Base-by-base conservation (phyloP, 768 basidiomycete species). In the Lanmaoa rubissima region DNA sequence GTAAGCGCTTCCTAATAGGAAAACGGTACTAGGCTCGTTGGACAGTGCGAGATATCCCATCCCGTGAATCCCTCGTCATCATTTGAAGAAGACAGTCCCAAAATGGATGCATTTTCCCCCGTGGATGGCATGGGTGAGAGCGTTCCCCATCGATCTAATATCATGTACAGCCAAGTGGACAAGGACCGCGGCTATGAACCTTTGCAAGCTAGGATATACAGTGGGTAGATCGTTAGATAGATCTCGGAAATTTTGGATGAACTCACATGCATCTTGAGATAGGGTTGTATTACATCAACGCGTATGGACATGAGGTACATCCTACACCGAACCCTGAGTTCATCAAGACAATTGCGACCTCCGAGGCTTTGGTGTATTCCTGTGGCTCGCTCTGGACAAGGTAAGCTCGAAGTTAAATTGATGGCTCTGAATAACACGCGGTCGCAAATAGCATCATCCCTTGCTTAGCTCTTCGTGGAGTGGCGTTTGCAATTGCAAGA, bases 351-450 rank as follows among this genome's bases (percentile, higher is more conserved):
- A 74, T 96, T 11, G 72, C 74, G 4, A 74, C 78, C 32, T 81
- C 81, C 54, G 83, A 90, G 60, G 75, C 88, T 3, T 75, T 98
- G 31, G 85, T 98, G 3, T 97, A 96, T 69, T 94, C 92, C 4
- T 94, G 94, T 67, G 94, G 94, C 6, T 96, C 94, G 2, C 75
- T 98, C 9, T 98, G 92, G 92, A 98, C 94, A 14, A 93, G 90
- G 92, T 87, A 51, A 48, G 78, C 42, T 47, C 45, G 9, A 31
- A 31, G 42, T 63, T 56, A 35, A 28, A 31, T 58, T 32, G 39
- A 31, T 45, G 16, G 21, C 51, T 48, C 59, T 51, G 31, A 52
- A 52, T 51, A 35, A 55, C 51, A 55, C 36, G 38, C 6, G 19
- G 24, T 52, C 34, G 12, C 50, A 47, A 54, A 43, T 61, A 92